Base-by-base conservation (phyloP, 495 filamentous ascomycete species). In the Penicillium lividum region DNA sequence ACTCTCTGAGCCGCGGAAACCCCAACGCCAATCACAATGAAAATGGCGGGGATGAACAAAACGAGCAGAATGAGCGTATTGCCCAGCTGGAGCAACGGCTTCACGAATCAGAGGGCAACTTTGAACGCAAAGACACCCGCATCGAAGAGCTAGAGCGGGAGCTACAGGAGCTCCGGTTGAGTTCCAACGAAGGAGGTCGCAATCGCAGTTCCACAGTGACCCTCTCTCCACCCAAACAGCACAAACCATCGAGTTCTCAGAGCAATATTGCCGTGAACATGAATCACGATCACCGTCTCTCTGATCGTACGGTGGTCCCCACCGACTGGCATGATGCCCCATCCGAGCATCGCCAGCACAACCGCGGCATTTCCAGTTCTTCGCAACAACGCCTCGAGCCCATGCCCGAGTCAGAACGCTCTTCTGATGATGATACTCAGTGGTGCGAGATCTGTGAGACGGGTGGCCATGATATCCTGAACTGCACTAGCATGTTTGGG, bases 381-480 rank as follows among this genome's bases (percentile, higher is more conserved):
- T 75, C 74, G n/a, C 66, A 67, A 58, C 59, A 59, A 27, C 73
- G 73, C 27, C 55, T 83, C 11, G 76, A 80, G 61, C 75, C 78
- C 7, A 89, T 88, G 84, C 83, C 83, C 42, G 90, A 92, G 69
- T 88, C 86, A 55, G 90, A 92, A 63, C 76, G 80, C 25, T 85
- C 87, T 50, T 90, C 89, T 11, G 83, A 85, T 49, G 89, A 88
- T 44, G 91, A 89, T 67, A 82, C 86, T 54, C 80, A 93, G 57
- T 97, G 93, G 90, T 98, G 93, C 75, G 93, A 98, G 74, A 93
- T 98, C 50, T 97, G 93, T 71, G 93, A 98, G 73, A 89, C 88
- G 3, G 80, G 82, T n/a, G 93, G 93, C 15, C 93, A 98, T 63
- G 93, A 98, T 61, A 96, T 98, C 59, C 74, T 98, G 36, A 94